Evolutionary conservation across 1,284 basidiomycete genomes (phyloP).

Genomic region (Lentinula novae-zelandiae): DNA sequence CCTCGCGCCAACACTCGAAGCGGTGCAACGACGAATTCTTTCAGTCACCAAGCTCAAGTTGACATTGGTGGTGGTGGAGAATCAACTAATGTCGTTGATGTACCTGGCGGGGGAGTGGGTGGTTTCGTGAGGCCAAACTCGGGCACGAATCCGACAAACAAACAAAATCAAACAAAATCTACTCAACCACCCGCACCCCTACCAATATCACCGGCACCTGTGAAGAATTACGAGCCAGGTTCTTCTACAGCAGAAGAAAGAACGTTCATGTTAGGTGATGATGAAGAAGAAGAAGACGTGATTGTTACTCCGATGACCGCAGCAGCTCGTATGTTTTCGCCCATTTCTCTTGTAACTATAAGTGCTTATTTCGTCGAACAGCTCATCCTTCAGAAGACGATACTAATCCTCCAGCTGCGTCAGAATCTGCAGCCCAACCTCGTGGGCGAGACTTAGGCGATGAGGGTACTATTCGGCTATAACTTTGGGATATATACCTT

Average conservation of each 20-base stretch:
- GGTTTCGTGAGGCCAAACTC: constrained; percentile 25
- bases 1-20: background rate
- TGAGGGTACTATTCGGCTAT: constrained; percentile 3
- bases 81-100: background rate
- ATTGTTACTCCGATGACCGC: background rate
- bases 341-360: background rate
- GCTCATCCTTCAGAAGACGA: background rate
- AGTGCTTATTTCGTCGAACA: background rate
- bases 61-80: constrained; percentile 18
- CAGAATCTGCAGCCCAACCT: background rate
- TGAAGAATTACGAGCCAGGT: constrained; percentile 14
- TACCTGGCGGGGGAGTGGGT: constrained; percentile 8
- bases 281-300: constrained; percentile 26
- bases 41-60: constrained; percentile 38
- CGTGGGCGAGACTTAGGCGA: constrained; percentile 1
- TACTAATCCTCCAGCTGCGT: background rate
- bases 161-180: constrained; percentile 32
- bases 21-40: constrained; percentile 27
- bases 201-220: constrained; percentile 2
- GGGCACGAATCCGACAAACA: constrained; percentile 36
- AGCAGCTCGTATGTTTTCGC: background rate
- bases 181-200: constrained; percentile 8
- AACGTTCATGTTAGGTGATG: constrained; percentile 33
- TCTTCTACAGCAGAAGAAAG: constrained; percentile 23
- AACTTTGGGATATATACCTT: background rate